Evolutionary conservation across 2,329 filamentous ascomycete genomes (phyloP), one percentile per base, ranked within the genome.

Genomic region (Aspergillus brasiliensis): DNA sequence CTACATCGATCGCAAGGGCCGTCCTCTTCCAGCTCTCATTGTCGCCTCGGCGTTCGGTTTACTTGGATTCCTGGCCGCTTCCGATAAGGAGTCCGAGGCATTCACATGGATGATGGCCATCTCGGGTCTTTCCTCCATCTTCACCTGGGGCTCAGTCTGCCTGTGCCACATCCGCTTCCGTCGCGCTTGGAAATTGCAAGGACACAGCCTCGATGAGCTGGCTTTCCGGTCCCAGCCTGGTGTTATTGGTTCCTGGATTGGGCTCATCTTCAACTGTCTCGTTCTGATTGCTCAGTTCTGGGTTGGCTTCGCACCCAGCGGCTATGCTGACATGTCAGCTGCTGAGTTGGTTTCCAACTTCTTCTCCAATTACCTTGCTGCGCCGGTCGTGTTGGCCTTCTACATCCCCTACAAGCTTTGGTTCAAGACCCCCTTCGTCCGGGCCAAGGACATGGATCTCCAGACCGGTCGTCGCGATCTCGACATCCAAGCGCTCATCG

Each of bases 81-180:
- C 87, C 0, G 74, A 78, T 3, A 75, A 86, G 64, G 83, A 90
- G 68, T 80, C 79, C 15, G 77, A 82, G 28, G 87, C 91, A 5
- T 90, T 97, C 65, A 83, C 86, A 69, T 97, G 93, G 92, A 86
- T 97, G 75, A 82, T 91, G 38, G 84, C 90, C 0, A 83, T 93
- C 19, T 91, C 88, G 0, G 90, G 89, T 54, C 84, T 92, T 8
- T 86, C 86, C 2, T 88, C 86, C 62, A 86, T 93, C 73, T 91
- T 92, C 76, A 89, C 89, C 25, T 93, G 90, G 90, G 87, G 85
- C 37, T 88, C 90, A 65, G 94, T 97, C 74, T 96, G 92, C 75
- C 79, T 96, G n/a, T 86, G 89, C 23, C 93, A 97, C 77, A 96
- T 97, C 71, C 91, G 92, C 58, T 97, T 97, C 84, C 91, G 93